These are phyloP conservation scores for Candolleomyces aberdarensis DNA, from an alignment of 768 basidiomycete species.

Conservation along the genomic window DNA sequence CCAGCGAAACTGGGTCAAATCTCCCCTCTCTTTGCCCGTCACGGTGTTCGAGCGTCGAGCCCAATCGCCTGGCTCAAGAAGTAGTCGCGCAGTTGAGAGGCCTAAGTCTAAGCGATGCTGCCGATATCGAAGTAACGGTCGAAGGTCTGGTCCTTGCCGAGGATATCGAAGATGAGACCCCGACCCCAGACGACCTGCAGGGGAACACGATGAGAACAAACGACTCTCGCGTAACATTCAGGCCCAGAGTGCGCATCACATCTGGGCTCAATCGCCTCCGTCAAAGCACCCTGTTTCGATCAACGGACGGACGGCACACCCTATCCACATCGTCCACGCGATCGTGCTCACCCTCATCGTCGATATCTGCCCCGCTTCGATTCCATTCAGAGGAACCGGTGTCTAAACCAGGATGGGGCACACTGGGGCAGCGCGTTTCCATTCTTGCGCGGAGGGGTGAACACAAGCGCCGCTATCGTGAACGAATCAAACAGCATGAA, in stretches of 20 bases:
- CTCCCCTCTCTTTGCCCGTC: not conserved
- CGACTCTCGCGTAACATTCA: slow-evolving; percentile 53
- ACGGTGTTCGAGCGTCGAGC: not conserved
- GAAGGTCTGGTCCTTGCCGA: not conserved
- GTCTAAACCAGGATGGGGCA: slow-evolving; percentile 52
- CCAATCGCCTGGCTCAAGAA: not conserved
- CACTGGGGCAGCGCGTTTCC: slow-evolving; percentile 55
- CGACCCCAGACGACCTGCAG: not conserved
- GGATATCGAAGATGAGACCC: not conserved
- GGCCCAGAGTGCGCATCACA: slow-evolving; percentile 74
- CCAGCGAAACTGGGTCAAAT: not conserved
- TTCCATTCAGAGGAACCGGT: slow-evolving; percentile 47
- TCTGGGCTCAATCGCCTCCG: slow-evolving; percentile 58
- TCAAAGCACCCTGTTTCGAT: slow-evolving; percentile 18
- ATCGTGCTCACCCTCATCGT: slow-evolving; percentile 71
- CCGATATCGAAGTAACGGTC: not conserved
- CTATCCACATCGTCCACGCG: slow-evolving; percentile 37
- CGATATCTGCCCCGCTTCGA: slow-evolving; percentile 77
- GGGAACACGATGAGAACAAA: slow-evolving; percentile 11
- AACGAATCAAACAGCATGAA: not conserved
- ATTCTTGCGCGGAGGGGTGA: slow-evolving; percentile 29
- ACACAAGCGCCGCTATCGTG: slow-evolving; percentile 1
- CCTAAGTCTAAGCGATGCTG: not conserved
- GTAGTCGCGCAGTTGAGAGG: not conserved
- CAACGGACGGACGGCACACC: slow-evolving; percentile 7